A percentile compares a stretch with the other conserved stretches of the same genome.
These are phyloP conservation scores for Sordariomycetes sp. DNA, from an alignment of 2,329 filamentous ascomycete genomes.

Conservation along the genomic window DNA sequence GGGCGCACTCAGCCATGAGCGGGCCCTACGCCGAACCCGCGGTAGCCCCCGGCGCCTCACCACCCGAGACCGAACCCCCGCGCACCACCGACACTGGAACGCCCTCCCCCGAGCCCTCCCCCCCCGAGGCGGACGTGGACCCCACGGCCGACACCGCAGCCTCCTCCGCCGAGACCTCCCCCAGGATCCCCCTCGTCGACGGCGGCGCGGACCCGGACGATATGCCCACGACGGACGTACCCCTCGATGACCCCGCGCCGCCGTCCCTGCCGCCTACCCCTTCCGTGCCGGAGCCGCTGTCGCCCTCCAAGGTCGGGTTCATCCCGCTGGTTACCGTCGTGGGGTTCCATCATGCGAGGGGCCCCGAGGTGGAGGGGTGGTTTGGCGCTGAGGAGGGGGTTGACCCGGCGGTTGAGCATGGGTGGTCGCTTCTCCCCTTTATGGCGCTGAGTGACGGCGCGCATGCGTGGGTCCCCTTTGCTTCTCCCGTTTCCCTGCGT, in stretches of 20 bases:
- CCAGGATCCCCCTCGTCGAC: not conserved
- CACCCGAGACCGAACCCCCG: too few species aligned
- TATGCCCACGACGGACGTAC: not conserved
- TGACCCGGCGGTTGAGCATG: slow-evolving; percentile 72
- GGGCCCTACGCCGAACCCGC: too few species aligned
- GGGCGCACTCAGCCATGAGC: too few species aligned
- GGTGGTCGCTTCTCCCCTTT: slow-evolving; percentile 86
- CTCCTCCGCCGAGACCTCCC: not conserved
- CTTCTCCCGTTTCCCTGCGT: not conserved
- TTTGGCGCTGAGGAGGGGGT: slow-evolving; percentile 61
- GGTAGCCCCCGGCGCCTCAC: too few species aligned
- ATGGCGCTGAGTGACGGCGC: slow-evolving; percentile 95
- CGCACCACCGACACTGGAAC: too few species aligned
- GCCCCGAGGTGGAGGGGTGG: slow-evolving; percentile 89
- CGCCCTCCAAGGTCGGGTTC: slow-evolving; percentile 27
- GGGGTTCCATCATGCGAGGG: slow-evolving; percentile 73
- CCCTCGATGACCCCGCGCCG: not conserved
- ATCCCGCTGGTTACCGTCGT: slow-evolving; percentile 65
- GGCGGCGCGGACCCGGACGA: not conserved
- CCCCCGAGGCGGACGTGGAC: too few species aligned
- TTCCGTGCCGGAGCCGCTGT: slow-evolving; percentile 6
- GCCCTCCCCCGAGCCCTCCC: too few species aligned
- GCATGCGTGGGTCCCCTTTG: slow-evolving; percentile 56
- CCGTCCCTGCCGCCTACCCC: slow-evolving; percentile 5
- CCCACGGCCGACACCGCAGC: not conserved